Percentiles rank a stretch among this genome's conserved stretches.
These are phyloP conservation scores for Globisporangium nodosum DNA, from an alignment of 352 stramenopile species.

Conservation along the genomic window DNA sequence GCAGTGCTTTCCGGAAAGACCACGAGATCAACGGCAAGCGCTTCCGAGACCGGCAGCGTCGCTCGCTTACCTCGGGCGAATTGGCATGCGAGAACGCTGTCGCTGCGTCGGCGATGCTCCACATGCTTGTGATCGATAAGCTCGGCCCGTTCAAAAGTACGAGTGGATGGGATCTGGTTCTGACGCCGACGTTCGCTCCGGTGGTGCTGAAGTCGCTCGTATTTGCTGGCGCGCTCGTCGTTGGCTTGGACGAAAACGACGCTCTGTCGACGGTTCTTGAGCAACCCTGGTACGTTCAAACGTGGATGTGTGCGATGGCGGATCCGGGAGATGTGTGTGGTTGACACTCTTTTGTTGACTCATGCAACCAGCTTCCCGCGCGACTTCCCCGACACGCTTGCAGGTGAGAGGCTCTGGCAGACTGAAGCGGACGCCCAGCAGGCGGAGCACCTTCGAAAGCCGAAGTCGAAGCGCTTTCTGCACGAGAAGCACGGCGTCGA, in stretches of 20 bases:
- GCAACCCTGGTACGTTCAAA: constrained; percentile 25
- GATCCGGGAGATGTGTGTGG: neutral
- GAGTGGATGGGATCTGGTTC: constrained; percentile 67
- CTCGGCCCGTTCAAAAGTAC: constrained; percentile 29
- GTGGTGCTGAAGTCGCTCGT: constrained; percentile 55
- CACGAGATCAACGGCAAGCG: constrained; percentile 50
- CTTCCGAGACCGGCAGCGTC: constrained; percentile 24
- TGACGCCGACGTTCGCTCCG: constrained; percentile 32
- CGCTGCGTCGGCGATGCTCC: constrained; percentile 10
- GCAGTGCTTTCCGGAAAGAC: constrained; percentile 38
- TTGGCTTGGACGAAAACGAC: constrained; percentile 66
- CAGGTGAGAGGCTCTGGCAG: constrained; percentile 56
- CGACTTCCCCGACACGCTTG: constrained; percentile 68
- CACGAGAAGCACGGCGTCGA: constrained; percentile 53
- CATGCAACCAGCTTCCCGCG: constrained; percentile 47
- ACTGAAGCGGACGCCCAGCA: constrained; percentile 14
- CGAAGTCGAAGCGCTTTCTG: constrained; percentile 63
- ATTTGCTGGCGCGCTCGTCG: constrained; percentile 59
- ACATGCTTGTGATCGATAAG: constrained; percentile 44
- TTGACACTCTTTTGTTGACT: constrained; percentile 5
- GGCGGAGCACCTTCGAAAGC: constrained; percentile 36
- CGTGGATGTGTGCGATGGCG: neutral
- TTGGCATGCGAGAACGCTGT: neutral
- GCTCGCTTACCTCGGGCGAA: neutral
- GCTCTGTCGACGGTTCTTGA: constrained; percentile 52